Evolutionary conservation across 23 red algal species (phyloP).

Genomic region (Pyropia yezoensis): DNA sequence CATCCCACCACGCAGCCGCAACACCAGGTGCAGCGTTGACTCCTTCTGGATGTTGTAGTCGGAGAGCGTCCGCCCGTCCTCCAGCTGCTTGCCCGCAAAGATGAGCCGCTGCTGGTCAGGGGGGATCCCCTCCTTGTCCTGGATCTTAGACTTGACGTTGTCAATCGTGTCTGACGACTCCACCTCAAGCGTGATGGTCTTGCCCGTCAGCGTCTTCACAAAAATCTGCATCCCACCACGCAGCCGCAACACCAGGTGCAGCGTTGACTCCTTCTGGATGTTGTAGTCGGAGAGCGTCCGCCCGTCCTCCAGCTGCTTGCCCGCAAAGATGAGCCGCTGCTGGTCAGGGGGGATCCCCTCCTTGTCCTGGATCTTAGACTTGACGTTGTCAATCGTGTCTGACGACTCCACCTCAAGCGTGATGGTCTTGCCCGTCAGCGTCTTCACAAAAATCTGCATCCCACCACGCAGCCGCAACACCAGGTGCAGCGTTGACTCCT

Average conservation of each 20-base stretch:
- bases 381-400: slow-evolving; percentile 98
- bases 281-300: slow-evolving; percentile 96
- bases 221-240: slow-evolving; percentile 96
- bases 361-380: slow-evolving; percentile 99
- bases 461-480: slow-evolving; percentile 69
- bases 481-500: slow-evolving; percentile 91
- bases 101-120: slow-evolving; percentile 99
- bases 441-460: slow-evolving; percentile 99
- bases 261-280: slow-evolving; percentile 97
- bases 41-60: slow-evolving; percentile 99
- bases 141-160: slow-evolving; percentile 98
- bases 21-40: slow-evolving; percentile 92
- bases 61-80: slow-evolving; percentile 91
- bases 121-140: slow-evolving; percentile 97
- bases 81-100: slow-evolving; percentile 98
- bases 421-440: slow-evolving; percentile 95
- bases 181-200: slow-evolving; percentile 97
- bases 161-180: slow-evolving; percentile 98
- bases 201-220: slow-evolving; percentile 94
- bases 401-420: slow-evolving; percentile 96
- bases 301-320: slow-evolving; percentile 96
- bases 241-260: slow-evolving; percentile 89
- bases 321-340: slow-evolving; percentile 96
- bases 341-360: slow-evolving; percentile 98
- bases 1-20: slow-evolving; percentile 81